Percentiles rank a stretch among this genome's conserved stretches.
Evolutionary conservation across 2,329 filamentous ascomycete genomes (phyloP).

Genomic region (Cladophialophora psammophila): DNA sequence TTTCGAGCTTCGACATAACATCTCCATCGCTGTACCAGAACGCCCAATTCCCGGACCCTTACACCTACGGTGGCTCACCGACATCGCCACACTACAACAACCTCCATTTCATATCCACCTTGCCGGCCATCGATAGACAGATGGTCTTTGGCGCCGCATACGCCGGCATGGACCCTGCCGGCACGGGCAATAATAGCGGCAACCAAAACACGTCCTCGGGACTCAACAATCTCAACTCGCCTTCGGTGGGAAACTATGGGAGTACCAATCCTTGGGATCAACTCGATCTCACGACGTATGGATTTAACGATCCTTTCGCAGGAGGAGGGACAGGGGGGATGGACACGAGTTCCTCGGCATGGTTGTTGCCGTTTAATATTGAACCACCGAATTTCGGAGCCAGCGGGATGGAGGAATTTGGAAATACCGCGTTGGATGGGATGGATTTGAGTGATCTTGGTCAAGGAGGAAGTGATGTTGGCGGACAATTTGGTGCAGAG

Average conservation of each 20-base stretch:
- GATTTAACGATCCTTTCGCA: slow-evolving; percentile 29
- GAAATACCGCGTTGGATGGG: slow-evolving; percentile 33
- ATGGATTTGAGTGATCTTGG: slow-evolving; percentile 34
- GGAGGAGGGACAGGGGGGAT: slow-evolving; percentile 25
- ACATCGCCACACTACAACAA: slow-evolving; percentile 46
- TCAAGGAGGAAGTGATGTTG: slow-evolving; percentile 24
- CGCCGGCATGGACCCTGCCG: slow-evolving; percentile 58
- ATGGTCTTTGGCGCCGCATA: slow-evolving; percentile 76
- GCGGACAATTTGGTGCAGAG: slow-evolving; percentile 27
- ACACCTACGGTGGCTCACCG: slow-evolving; percentile 42
- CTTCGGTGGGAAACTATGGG: slow-evolving; percentile 41
- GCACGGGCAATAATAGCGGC: slow-evolving; percentile 22
- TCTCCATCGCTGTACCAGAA: slow-evolving; percentile 36
- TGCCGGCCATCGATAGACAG: slow-evolving; percentile 77
- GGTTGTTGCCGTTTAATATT: slow-evolving; percentile 94
- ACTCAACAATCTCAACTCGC: slow-evolving; percentile 42
- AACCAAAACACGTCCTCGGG: slow-evolving; percentile 42
- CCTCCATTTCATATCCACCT: slow-evolving; percentile 47
- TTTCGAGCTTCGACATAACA: slow-evolving; percentile 38
- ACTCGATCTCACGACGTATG: slow-evolving; percentile 37
- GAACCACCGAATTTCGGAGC: slow-evolving; percentile 68
- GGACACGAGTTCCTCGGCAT: slow-evolving; percentile 61
- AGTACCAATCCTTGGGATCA: slow-evolving; percentile 37
- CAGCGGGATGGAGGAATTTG: slow-evolving; percentile 33
- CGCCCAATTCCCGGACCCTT: slow-evolving; percentile 36